These are phyloP conservation scores for Beta lomatogona DNA, from an alignment of 179 eudicot genomes.

Conservation along the genomic window DNA sequence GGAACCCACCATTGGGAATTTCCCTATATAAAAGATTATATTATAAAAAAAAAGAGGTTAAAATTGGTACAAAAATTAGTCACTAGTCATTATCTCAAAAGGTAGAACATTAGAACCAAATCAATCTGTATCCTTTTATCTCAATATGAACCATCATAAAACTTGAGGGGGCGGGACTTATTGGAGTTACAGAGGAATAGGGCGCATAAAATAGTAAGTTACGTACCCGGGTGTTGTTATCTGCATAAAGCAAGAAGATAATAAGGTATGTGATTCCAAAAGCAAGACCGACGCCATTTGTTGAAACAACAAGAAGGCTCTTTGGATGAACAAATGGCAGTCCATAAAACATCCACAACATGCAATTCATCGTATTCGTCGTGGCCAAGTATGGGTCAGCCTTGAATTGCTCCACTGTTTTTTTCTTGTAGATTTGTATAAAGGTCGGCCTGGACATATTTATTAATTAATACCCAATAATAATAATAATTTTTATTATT, in stretches of 20 bases:
- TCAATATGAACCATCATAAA: no score
- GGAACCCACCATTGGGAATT: no score
- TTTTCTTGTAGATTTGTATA: conserved; percentile 29
- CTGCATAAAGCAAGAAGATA: conserved; percentile 29
- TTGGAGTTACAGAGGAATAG: no score
- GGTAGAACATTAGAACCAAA: no score
- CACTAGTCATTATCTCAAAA: no score
- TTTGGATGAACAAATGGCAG: conserved; percentile 51
- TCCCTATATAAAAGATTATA: no score
- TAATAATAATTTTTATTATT: background rate
- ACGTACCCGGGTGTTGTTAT: conserved; percentile 37
- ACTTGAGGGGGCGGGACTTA: no score
- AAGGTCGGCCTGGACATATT: conserved; percentile 40
- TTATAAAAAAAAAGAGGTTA: no score
- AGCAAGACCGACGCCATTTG: conserved; percentile 38
- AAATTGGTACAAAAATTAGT: no score
- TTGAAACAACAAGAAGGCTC: conserved; percentile 40
- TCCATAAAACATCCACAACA: conserved; percentile 48
- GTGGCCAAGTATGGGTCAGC: conserved; percentile 47
- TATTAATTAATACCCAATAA: background rate
- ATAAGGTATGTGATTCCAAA: conserved; percentile 35
- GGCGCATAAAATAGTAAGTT: background rate
- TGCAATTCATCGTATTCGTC: conserved; percentile 45
- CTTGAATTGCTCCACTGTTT: conserved; percentile 43
- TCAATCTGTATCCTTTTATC: no score